Evolutionary conservation across 2,329 filamentous ascomycete genomes (phyloP).

Genomic region (Escovopsis sp.): DNA sequence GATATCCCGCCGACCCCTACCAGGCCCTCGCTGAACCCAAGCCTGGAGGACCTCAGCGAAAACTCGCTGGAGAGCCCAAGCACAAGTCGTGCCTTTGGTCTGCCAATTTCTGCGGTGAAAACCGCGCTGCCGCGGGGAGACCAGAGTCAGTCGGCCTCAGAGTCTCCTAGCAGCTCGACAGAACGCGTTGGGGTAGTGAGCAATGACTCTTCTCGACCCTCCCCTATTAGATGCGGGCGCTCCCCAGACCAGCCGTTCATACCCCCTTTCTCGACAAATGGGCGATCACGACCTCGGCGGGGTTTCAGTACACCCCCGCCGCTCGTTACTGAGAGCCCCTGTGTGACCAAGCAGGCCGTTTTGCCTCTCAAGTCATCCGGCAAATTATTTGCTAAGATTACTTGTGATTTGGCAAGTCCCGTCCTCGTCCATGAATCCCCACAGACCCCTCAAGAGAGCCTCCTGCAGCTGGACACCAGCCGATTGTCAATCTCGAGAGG

Average conservation of each 20-base stretch:
- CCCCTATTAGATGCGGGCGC: slow-evolving; percentile 18
- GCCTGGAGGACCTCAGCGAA: slow-evolving; percentile 23
- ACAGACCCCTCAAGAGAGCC: slow-evolving; percentile 63
- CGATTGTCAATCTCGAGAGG: slow-evolving; percentile 66
- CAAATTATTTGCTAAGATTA: slow-evolving; percentile 36
- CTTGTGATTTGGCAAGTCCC: slow-evolving; percentile 43
- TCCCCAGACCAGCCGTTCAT: slow-evolving; percentile 16
- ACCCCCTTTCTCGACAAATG: slow-evolving; percentile 23
- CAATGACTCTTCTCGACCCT: slow-evolving; percentile 10
- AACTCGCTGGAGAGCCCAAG: slow-evolving; percentile 32
- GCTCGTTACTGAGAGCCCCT: slow-evolving; percentile 14
- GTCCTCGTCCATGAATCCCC: slow-evolving; percentile 48
- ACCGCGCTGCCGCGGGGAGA: slow-evolving; percentile 22
- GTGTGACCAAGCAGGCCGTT: slow-evolving; percentile 4
- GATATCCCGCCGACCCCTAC: slow-evolving; percentile 92
- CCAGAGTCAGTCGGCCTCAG: slow-evolving; percentile 30
- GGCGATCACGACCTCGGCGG: slow-evolving; percentile 15
- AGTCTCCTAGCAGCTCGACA: slow-evolving; percentile 5
- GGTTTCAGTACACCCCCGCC: slow-evolving; percentile 22
- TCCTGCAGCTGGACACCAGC: slow-evolving; percentile 67
- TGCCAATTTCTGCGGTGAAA: slow-evolving; percentile 27
- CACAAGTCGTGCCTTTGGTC: slow-evolving; percentile 27
- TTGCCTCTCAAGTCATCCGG: slow-evolving; percentile 14
- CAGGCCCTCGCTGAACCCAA: slow-evolving; percentile 45
- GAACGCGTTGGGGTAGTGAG: slow-evolving; percentile 7